These are phyloP conservation scores for Pestalotiopsis sp. DNA, from an alignment of 2,329 filamentous ascomycete species.

Conservation along the genomic window DNA sequence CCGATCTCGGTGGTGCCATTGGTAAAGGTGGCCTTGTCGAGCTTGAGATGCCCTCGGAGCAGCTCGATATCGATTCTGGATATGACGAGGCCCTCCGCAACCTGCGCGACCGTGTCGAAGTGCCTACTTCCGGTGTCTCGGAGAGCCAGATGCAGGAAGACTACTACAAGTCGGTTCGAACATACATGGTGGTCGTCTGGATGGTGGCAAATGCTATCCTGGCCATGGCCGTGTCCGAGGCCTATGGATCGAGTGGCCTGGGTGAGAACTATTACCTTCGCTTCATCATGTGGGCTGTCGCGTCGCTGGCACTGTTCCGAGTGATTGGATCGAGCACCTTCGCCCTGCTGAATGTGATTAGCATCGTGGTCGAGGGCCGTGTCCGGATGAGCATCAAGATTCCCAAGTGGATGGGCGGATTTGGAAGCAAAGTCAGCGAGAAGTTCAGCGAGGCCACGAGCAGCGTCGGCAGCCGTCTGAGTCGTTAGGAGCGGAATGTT, in stretches of 20 bases:
- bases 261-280: constrained; percentile 87
- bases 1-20: constrained; percentile 85
- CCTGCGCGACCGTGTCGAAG: constrained; percentile 88
- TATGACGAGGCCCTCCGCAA: constrained; percentile 98
- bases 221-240: constrained; percentile 89
- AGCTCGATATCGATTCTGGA: constrained; percentile 95
- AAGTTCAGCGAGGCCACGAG: constrained; percentile 52
- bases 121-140: constrained; percentile 60
- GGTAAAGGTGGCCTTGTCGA: constrained; percentile 81
- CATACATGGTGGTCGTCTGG: constrained; percentile 97
- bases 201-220: constrained; percentile 90
- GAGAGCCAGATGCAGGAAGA: constrained; percentile 93
- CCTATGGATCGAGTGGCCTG: constrained; percentile 73
- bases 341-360: constrained; percentile 80
- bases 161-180: constrained; percentile 96
- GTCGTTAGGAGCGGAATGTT: constrained; percentile 23
- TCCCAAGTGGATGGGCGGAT: constrained; percentile 47
- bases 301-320: constrained; percentile 82
- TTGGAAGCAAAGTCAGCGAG: constrained; percentile 45
- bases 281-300: constrained; percentile 93
- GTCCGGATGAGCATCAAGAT: constrained; percentile 63
- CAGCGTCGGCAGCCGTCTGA: constrained; percentile 48
- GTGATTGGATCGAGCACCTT: constrained; percentile 82
- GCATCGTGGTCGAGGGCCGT: constrained; percentile 84
- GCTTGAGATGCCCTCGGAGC: constrained; percentile 96